A percentile compares a stretch with the other conserved stretches of the same genome.
Evolutionary conservation across 2,329 filamentous ascomycete genomes (phyloP).

Genomic region (Mycocentrospora acerina): DNA sequence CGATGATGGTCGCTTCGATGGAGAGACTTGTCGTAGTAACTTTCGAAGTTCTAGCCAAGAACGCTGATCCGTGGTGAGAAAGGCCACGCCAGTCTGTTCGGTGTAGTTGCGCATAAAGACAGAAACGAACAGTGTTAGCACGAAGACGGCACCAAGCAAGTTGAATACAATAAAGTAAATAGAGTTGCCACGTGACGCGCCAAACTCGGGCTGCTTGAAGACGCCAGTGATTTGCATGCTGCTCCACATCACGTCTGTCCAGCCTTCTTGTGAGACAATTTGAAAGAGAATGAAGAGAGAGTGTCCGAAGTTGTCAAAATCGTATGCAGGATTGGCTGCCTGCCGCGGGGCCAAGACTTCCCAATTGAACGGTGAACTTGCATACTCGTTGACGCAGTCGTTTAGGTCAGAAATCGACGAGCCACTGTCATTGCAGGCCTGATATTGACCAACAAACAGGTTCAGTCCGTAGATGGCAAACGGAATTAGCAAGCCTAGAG

Average conservation of each 20-base stretch:
- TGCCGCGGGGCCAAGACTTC: conserved; percentile 78
- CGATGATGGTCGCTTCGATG: conserved; percentile 85
- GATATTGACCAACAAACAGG: conserved; percentile 81
- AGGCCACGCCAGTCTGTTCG: conserved; percentile 95
- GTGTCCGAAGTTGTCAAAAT: conserved; percentile 93
- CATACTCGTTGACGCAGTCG: conserved; percentile 84
- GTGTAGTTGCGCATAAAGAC: conserved; percentile 99
- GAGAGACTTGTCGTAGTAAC: conserved; percentile 85
- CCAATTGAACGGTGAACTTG: conserved; percentile 79
- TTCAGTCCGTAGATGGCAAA: conserved; percentile 97
- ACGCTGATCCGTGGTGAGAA: conserved; percentile 90
- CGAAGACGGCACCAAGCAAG: conserved; percentile 91
- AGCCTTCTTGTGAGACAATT: conserved; percentile 97
- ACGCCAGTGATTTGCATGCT: conserved; percentile 78
- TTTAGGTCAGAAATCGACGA: conserved; percentile 60
- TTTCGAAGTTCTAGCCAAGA: conserved; percentile 97
- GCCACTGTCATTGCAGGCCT: conserved; percentile 73
- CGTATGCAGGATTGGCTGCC: conserved; percentile 79
- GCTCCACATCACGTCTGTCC: conserved; percentile 88
- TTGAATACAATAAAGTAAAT: conserved; percentile 97
- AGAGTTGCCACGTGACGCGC: conserved; percentile 77
- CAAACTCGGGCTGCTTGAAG: conserved; percentile 70
- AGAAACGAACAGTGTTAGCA: conserved; percentile 95
- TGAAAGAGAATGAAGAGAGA: conserved; percentile 96
- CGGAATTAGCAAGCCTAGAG: conserved; percentile 87